A percentile compares a stretch with the other conserved stretches of the same genome.
Evolutionary conservation across 192 early-diverging fungal genomes (phyloP).

Genomic region (Chytriomyces sp.): DNA sequence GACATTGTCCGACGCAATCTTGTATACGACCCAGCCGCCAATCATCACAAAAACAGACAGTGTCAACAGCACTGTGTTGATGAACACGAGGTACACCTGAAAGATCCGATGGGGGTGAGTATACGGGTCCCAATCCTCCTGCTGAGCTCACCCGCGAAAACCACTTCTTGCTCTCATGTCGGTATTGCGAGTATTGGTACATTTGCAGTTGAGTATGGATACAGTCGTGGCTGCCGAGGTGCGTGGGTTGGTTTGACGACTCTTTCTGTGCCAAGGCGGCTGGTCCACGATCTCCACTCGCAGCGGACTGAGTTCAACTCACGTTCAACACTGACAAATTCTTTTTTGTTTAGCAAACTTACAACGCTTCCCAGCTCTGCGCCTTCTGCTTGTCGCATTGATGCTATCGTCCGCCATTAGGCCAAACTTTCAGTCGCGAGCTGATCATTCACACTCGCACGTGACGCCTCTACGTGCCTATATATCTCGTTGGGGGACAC

Average conservation of each 20-base stretch:
- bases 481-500: not conserved
- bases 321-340: not conserved
- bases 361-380: not conserved
- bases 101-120: not conserved
- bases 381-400: not conserved
- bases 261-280: not conserved
- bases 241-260: not conserved
- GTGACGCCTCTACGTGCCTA: conserved; percentile 2
- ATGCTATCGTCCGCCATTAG: not conserved
- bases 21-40: not conserved
- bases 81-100: conserved; percentile 16
- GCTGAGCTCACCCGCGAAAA: conserved; percentile 15
- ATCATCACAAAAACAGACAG: conserved; percentile 6
- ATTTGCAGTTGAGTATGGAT: not conserved
- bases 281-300: not conserved
- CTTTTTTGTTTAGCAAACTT: not conserved
- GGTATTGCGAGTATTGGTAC: conserved; percentile 6
- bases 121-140: not conserved
- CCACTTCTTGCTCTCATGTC: conserved; percentile 25
- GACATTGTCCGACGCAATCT: not conserved
- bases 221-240: not conserved
- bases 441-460: not conserved
- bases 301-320: not conserved
- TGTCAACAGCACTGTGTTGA: conserved; percentile 2
- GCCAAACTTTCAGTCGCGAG: not conserved